Percentiles rank a stretch among this genome's conserved stretches.
phyloP scores from a whole-genome alignment of 768 basidiomycete species.

The Auricularia sp. region DNA sequence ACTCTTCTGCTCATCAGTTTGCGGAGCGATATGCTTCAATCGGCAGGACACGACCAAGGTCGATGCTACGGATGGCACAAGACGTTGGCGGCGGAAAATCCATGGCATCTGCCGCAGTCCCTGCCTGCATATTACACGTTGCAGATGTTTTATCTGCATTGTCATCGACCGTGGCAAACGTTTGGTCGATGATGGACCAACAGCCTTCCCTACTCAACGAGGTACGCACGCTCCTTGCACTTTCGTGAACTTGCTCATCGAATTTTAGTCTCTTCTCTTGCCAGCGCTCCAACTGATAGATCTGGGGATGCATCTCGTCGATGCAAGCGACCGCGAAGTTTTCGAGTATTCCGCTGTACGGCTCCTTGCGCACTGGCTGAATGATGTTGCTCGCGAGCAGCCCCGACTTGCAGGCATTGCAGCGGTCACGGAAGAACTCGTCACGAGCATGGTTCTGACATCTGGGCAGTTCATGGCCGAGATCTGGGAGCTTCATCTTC shows the following conservation, averaged over 20 bases:
- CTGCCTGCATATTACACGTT: neutral
- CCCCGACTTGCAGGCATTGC: conserved; percentile 25
- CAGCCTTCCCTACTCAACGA: neutral
- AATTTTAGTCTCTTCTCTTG: conserved; percentile 22
- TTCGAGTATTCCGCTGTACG: conserved; percentile 63
- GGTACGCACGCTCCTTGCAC: neutral
- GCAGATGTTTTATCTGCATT: neutral
- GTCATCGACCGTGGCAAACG: neutral
- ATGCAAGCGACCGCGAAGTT: conserved; percentile 25
- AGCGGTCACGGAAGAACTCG: conserved; percentile 26
- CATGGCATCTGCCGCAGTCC: neutral
- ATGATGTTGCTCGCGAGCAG: conserved; percentile 28
- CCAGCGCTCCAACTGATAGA: conserved; percentile 29
- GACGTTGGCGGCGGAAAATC: neutral
- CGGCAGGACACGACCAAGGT: neutral
- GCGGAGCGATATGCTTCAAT: no score
- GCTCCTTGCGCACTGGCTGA: conserved; percentile 47
- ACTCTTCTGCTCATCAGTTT: no score
- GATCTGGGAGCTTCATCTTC: conserved; percentile 53
- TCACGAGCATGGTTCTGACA: conserved; percentile 43
- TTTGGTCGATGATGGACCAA: no score
- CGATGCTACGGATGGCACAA: neutral
- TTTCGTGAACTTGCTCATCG: neutral
- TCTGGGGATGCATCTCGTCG: conserved; percentile 35
- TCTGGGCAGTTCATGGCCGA: conserved; percentile 64